Evolutionary conservation across 1,284 basidiomycete species (phyloP).

Genomic region (Leucocoprinus gongylophorus): DNA sequence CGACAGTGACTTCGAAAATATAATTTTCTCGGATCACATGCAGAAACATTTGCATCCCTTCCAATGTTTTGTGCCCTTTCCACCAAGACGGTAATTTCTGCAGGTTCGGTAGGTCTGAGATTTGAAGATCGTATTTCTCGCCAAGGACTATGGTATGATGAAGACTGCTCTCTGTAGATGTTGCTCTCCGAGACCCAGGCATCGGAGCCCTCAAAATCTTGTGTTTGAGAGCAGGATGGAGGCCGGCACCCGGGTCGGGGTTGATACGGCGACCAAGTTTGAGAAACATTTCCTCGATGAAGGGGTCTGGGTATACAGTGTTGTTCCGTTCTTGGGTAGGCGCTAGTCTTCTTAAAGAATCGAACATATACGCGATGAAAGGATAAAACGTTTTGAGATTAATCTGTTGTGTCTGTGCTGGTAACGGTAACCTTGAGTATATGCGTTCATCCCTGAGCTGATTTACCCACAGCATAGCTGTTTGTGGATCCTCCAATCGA

Average conservation of each 20-base stretch:
- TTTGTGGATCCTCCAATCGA: constrained; percentile 17
- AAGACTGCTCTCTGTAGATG: neutral
- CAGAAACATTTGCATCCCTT: neutral
- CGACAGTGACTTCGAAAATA: constrained; percentile 1
- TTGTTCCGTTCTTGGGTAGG: neutral
- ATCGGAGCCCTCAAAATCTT: neutral
- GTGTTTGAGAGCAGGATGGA: neutral
- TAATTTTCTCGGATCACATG: neutral
- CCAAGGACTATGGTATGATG: constrained; percentile 5
- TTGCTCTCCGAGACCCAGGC: neutral
- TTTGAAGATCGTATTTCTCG: neutral
- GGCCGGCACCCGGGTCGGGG: neutral
- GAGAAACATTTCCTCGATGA: neutral
- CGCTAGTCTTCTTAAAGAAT: neutral
- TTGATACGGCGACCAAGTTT: neutral
- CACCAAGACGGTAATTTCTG: neutral
- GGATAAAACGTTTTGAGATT: constrained; percentile 7
- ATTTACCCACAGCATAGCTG: constrained; percentile 4
- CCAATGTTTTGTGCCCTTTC: neutral
- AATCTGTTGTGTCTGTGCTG: constrained; percentile 2
- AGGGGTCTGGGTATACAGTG: neutral
- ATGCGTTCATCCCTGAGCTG: neutral
- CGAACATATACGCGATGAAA: constrained; percentile 7
- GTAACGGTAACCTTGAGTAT: neutral
- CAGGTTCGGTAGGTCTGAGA: neutral